phyloP scores from a whole-genome alignment of 495 filamentous ascomycete genomes.

The Recurvomyces mirabilis region DNA sequence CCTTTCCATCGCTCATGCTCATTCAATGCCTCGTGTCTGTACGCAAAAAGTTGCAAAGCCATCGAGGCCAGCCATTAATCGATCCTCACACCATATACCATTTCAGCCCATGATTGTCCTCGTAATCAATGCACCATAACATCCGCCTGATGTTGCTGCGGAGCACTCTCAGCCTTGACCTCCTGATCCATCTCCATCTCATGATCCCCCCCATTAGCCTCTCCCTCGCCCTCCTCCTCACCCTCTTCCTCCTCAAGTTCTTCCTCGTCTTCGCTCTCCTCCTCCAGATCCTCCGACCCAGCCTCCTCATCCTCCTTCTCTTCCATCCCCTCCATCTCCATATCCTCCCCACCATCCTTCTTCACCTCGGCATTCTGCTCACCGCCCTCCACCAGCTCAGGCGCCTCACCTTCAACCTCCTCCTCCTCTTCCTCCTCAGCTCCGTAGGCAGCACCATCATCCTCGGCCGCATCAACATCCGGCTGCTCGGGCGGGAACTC shows the following conservation, averaged over 20 bases:
- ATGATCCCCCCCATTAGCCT: conserved; percentile 31
- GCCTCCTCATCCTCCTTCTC: conserved; percentile 76
- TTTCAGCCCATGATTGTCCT: too few species aligned
- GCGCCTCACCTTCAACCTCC: conserved; percentile 42
- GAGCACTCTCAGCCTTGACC: background rate
- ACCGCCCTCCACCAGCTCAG: conserved; percentile 34
- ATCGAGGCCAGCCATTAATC: too few species aligned
- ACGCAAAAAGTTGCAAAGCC: too few species aligned
- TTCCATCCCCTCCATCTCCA: conserved; percentile 75
- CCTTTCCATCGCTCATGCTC: too few species aligned
- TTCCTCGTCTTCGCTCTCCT: conserved; percentile 76
- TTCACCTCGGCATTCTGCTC: conserved; percentile 30
- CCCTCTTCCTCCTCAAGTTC: conserved; percentile 68
- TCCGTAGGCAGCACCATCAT: conserved; percentile 77
- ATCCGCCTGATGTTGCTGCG: conserved; percentile 9
- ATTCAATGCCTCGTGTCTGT: too few species aligned
- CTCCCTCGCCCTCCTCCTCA: conserved; percentile 45
- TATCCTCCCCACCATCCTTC: conserved; percentile 60
- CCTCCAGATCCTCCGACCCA: conserved; percentile 91
- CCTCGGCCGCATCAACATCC: conserved; percentile 74
- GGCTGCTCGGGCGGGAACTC: conserved; percentile 97
- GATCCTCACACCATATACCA: too few species aligned
- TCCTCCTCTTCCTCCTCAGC: conserved; percentile 70
- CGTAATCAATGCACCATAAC: conserved; percentile 19
- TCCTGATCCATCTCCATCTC: conserved; percentile 36